A percentile compares a stretch with the other conserved stretches of the same genome.
Conservation (phyloP, 73 alveolate species). For the Paramecium sexaurelia region DNA sequence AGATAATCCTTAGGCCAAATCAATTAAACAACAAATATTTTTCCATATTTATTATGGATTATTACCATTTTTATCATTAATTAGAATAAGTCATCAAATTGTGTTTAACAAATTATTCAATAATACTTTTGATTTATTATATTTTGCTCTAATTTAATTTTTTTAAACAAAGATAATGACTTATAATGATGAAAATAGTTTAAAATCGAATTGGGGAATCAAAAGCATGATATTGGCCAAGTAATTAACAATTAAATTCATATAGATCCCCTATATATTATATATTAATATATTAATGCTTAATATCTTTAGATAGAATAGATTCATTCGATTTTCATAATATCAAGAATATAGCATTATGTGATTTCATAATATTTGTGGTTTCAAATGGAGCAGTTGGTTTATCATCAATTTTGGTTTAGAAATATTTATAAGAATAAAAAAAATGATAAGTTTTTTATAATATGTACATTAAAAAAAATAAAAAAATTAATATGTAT, state of each 20-base stretch:
- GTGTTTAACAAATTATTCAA: background rate
- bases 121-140: background rate
- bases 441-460: background rate
- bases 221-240: background rate
- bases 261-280: slow-evolving; percentile 28
- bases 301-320: background rate
- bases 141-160: background rate
- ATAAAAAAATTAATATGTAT: too few relatives aligned
- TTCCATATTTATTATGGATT: background rate
- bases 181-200: background rate
- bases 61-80: background rate
- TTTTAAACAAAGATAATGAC: slow-evolving; percentile 2
- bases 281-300: background rate
- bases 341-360: background rate
- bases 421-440: slow-evolving; percentile 21
- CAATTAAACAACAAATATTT: background rate
- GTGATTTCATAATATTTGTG: background rate
- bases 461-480: background rate
- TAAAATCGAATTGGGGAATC: slow-evolving; percentile 30
- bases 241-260: background rate
- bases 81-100: background rate
- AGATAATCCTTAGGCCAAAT: background rate
- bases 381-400: slow-evolving; percentile 36
- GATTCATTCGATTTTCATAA: background rate
- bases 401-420: background rate